Conservation (phyloP, 1,284 basidiomycete genomes). For the Mycena citricolor region DNA sequence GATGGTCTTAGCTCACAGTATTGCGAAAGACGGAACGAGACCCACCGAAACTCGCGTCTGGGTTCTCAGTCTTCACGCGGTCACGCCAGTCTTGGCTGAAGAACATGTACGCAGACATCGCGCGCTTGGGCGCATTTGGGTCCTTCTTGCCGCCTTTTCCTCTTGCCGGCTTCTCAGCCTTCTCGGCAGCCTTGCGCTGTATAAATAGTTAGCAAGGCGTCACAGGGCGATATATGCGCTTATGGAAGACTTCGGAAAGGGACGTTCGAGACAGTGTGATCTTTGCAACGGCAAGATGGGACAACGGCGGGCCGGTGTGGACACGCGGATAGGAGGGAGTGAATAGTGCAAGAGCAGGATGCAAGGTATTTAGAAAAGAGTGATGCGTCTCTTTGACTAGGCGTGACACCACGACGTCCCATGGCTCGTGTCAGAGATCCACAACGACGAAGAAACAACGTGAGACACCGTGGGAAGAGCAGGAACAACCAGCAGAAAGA, state of each 20-base stretch:
- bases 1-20: slow-evolving; percentile 15
- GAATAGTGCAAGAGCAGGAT: too few species aligned
- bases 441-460: slow-evolving; percentile 17
- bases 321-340: too few species aligned
- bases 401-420: too few species aligned
- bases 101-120: slow-evolving; percentile 98
- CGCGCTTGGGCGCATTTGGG: slow-evolving; percentile 84
- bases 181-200: slow-evolving; percentile 74
- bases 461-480: slow-evolving; percentile 3
- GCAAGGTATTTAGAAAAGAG: too few species aligned
- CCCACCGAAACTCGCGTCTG: slow-evolving; percentile 88
- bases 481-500: slow-evolving; percentile 20
- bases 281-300: too few species aligned
- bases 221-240: neutral
- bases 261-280: too few species aligned
- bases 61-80: slow-evolving; percentile 93
- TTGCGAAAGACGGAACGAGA: slow-evolving; percentile 21
- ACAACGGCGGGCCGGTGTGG: too few species aligned
- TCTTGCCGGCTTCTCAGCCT: slow-evolving; percentile 57
- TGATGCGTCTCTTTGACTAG: too few species aligned
- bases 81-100: slow-evolving; percentile 96
- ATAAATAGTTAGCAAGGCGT: slow-evolving; percentile 9
- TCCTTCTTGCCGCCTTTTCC: slow-evolving; percentile 63
- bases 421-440: slow-evolving; percentile 13
- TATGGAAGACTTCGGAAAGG: too few species aligned